Percentiles rank a stretch among this genome's conserved stretches.
phyloP scores from a whole-genome alignment of 2,329 filamentous ascomycete species.

The Fusarium sp. region DNA sequence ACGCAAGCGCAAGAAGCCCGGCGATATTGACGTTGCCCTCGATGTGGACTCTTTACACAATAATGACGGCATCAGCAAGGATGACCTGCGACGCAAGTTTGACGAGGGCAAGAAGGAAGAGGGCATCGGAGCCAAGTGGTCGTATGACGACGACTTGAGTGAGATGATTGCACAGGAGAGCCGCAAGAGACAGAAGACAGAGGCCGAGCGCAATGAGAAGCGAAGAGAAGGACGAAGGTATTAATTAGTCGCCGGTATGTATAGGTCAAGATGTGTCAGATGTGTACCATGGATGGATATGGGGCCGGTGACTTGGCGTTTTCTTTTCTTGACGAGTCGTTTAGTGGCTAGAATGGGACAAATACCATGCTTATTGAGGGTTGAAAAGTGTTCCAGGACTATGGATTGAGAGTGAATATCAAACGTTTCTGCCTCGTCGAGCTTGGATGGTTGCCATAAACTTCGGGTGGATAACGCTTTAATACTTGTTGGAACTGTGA shows the following conservation, averaged over 20 bases:
- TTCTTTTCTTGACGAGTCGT: conserved; percentile 36
- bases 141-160: conserved; percentile 86
- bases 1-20: conserved; percentile 92
- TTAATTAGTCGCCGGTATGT: conserved; percentile 45
- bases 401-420: conserved; percentile 38
- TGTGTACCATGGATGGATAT: conserved; percentile 30
- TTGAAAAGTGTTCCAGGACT: conserved; percentile 9
- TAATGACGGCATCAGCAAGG: conserved; percentile 83
- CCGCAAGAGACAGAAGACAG: conserved; percentile 88
- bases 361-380: conserved; percentile 40
- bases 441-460: not conserved
- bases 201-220: conserved; percentile 80
- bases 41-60: conserved; percentile 83
- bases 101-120: conserved; percentile 76
- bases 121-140: conserved; percentile 74
- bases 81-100: conserved; percentile 82
- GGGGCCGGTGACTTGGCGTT: conserved; percentile 31
- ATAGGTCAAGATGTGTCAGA: conserved; percentile 8
- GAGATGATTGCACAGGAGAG: conserved; percentile 97
- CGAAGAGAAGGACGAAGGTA: conserved; percentile 66
- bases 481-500: not conserved
- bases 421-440: conserved; percentile 23
- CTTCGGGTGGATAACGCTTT: not conserved
- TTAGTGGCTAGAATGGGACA: conserved; percentile 35
- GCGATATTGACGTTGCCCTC: conserved; percentile 92